These are phyloP conservation scores for Diplocarpon mali DNA, from an alignment of 2,329 filamentous ascomycete genomes.

Conservation along the genomic window DNA sequence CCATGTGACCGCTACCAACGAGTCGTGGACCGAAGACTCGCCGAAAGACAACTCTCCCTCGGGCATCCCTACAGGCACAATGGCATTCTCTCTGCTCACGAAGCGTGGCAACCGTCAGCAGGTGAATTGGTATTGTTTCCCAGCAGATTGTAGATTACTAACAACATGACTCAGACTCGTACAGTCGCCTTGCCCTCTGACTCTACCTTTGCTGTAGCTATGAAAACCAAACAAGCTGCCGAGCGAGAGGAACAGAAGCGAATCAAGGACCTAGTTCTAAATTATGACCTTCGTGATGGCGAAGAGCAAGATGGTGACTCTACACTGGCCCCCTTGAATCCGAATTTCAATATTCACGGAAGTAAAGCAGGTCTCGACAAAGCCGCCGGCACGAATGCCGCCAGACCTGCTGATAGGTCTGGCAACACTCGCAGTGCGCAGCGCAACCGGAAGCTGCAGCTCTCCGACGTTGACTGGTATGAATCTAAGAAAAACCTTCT, in stretches of 20 bases:
- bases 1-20: slow-evolving; percentile 25
- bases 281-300: slow-evolving; percentile 82
- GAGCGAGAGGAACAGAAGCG: slow-evolving; percentile 94
- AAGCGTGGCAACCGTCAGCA: slow-evolving; percentile 95
- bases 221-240: slow-evolving; percentile 91
- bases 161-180: slow-evolving; percentile 52
- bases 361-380: slow-evolving; percentile 46
- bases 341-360: slow-evolving; percentile 41
- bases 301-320: slow-evolving; percentile 69
- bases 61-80: background rate
- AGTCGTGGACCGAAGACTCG: slow-evolving; percentile 32
- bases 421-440: slow-evolving; percentile 49
- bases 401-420: slow-evolving; percentile 27
- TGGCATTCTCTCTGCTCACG: slow-evolving; percentile 83
- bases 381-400: slow-evolving; percentile 30
- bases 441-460: slow-evolving; percentile 78
- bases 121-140: slow-evolving; percentile 33
- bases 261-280: slow-evolving; percentile 95
- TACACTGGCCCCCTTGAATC: slow-evolving; percentile 32
- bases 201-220: slow-evolving; percentile 88
- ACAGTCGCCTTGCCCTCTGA: slow-evolving; percentile 84
- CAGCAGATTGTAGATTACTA: slow-evolving; percentile 3
- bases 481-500: slow-evolving; percentile 23
- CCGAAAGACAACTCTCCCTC: slow-evolving; percentile 8
- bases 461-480: slow-evolving; percentile 98